Percentiles rank a stretch among this genome's conserved stretches.
Conservation (phyloP, 2,329 filamentous ascomycete species). For the Colletotrichum sp. region DNA sequence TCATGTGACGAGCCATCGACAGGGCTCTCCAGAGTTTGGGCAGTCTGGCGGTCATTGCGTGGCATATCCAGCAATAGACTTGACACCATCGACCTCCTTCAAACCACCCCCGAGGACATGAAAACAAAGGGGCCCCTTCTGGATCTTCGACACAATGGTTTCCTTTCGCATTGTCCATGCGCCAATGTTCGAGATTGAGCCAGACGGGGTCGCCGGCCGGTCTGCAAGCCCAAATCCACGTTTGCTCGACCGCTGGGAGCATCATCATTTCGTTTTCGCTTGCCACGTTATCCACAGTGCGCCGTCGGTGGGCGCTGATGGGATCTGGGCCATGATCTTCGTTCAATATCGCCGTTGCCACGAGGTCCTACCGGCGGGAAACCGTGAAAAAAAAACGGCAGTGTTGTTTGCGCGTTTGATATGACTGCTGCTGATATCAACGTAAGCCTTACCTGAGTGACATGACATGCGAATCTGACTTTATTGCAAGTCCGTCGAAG, state of each 20-base stretch:
- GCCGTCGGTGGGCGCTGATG: not conserved
- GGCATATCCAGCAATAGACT: not conserved
- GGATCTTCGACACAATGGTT: not conserved
- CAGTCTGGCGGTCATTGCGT: not conserved
- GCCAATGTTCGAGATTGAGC: not conserved
- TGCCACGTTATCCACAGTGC: not conserved
- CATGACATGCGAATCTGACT: not conserved
- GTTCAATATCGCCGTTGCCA: not conserved
- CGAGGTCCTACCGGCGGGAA: not conserved
- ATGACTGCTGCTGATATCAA: not conserved
- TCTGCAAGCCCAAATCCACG: not conserved
- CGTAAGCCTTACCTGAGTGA: not conserved
- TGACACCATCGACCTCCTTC: not conserved
- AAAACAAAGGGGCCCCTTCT: not conserved
- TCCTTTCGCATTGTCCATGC: not conserved
- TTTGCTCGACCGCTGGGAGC: not conserved
- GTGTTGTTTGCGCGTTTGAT: not conserved
- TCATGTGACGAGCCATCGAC: slow-evolving; percentile 14
- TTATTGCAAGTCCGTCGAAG: not conserved
- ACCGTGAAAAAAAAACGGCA: not conserved
- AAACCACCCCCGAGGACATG: not conserved
- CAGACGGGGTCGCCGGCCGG: not conserved
- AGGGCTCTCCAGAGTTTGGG: not conserved
- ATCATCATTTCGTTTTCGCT: not conserved
- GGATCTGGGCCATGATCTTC: not conserved